phyloP scores from a whole-genome alignment of 257 asterid species.

The Solanum etuberosum region DNA sequence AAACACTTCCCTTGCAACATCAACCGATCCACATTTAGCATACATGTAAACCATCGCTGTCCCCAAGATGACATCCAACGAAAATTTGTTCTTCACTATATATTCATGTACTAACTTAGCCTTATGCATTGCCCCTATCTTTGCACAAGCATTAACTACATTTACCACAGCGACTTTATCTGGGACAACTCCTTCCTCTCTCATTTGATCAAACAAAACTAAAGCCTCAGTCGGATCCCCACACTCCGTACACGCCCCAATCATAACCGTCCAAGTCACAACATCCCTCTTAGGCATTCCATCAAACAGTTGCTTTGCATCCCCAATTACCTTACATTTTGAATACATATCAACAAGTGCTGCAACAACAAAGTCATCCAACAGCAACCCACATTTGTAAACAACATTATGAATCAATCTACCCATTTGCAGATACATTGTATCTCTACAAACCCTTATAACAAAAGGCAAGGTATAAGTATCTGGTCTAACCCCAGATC shows the following conservation, averaged over 20 bases:
- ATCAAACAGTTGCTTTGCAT: slow-evolving; percentile 32
- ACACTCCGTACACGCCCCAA: slow-evolving; percentile 47
- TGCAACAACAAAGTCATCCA: slow-evolving; percentile 24
- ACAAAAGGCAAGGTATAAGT: slow-evolving; percentile 40
- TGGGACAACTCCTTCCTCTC: slow-evolving; percentile 24
- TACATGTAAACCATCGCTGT: slow-evolving; percentile 47
- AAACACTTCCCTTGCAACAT: slow-evolving; percentile 34
- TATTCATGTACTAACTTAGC: slow-evolving; percentile 30
- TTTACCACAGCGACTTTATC: slow-evolving; percentile 42
- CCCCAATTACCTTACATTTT: slow-evolving; percentile 26
- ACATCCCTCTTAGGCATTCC: slow-evolving; percentile 39
- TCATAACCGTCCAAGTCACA: slow-evolving; percentile 52
- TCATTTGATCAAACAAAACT: slow-evolving; percentile 37
- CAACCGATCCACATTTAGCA: slow-evolving; percentile 44
- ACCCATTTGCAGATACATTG: slow-evolving; percentile 26
- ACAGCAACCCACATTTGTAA: slow-evolving; percentile 24
- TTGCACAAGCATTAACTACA: slow-evolving; percentile 43
- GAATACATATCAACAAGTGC: slow-evolving; percentile 48
- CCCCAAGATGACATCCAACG: slow-evolving; percentile 34
- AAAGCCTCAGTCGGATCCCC: slow-evolving; percentile 35
- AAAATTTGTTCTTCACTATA: slow-evolving; percentile 8
- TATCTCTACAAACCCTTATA: slow-evolving; percentile 36
- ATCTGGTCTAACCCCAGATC: slow-evolving; percentile 32
- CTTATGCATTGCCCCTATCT: slow-evolving; percentile 40
- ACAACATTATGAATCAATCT: slow-evolving; percentile 30